These are phyloP conservation scores for Volvox reticuliferus DNA, from an alignment of 139 green algal genomes.

Conservation along the genomic window DNA sequence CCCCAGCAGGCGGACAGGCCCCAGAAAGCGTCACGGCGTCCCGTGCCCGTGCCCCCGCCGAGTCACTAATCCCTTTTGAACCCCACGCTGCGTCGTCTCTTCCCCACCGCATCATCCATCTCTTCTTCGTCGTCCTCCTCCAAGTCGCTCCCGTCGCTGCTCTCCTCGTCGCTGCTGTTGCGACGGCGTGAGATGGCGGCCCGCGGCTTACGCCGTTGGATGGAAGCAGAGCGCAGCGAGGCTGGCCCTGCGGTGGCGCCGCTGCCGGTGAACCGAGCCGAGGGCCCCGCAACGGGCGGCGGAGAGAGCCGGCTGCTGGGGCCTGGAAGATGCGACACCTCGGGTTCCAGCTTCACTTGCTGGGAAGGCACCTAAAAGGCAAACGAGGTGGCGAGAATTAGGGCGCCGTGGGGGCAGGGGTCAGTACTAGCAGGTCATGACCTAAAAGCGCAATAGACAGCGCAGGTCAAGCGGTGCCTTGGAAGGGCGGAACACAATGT, in stretches of 20 bases:
- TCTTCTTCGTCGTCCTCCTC: slow-evolving; percentile 65
- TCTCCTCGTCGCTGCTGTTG: slow-evolving; percentile 44
- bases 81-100: not conserved
- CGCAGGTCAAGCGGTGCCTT: too few relatives aligned
- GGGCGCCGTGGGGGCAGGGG: too few relatives aligned
- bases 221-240: not conserved
- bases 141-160: slow-evolving; percentile 43
- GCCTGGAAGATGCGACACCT: slow-evolving; percentile 5
- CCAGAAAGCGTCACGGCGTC: too few relatives aligned
- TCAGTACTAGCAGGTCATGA: too few relatives aligned
- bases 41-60: too few relatives aligned
- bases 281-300: slow-evolving; percentile 18
- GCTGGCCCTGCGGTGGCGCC: not conserved
- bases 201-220: slow-evolving; percentile 17
- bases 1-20: too few relatives aligned
- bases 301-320: slow-evolving; percentile 43
- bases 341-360: slow-evolving; percentile 26
- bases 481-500: too few relatives aligned
- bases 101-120: slow-evolving; percentile 68
- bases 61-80: too few relatives aligned
- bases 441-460: too few relatives aligned
- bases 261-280: not conserved
- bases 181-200: slow-evolving; percentile 30
- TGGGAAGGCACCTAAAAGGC: not conserved
- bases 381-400: too few relatives aligned